Evolutionary conservation across 2,329 filamentous ascomycete species (phyloP).

Genomic region (Stachybotrys chartarum): DNA sequence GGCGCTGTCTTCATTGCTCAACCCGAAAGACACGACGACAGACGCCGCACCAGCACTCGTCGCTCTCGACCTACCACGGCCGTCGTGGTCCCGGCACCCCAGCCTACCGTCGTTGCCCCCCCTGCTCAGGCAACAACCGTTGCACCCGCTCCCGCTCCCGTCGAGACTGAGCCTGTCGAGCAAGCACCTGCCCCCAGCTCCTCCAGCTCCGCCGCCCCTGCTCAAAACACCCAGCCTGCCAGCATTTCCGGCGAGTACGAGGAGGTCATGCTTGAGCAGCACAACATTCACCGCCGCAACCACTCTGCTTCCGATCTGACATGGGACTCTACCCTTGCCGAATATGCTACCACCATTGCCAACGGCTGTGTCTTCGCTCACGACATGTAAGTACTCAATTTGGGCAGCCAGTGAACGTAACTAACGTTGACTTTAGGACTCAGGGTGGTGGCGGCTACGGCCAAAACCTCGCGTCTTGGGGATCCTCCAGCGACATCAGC

Average conservation of each 20-base stretch:
- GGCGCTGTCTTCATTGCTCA: slow-evolving; percentile 17
- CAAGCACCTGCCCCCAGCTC: slow-evolving; percentile 5
- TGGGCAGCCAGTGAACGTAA: neutral
- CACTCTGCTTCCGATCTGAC: slow-evolving; percentile 60
- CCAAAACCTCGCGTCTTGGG: slow-evolving; percentile 80
- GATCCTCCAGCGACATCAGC: slow-evolving; percentile 29
- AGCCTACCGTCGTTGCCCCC: slow-evolving; percentile 4
- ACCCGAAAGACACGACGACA: slow-evolving; percentile 9
- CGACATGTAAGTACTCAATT: slow-evolving; percentile 54
- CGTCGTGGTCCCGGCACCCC: slow-evolving; percentile 4
- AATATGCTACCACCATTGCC: slow-evolving; percentile 58
- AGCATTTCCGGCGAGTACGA: slow-evolving; percentile 17
- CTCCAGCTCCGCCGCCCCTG: neutral
- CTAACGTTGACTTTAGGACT: slow-evolving; percentile 35
- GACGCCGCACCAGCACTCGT: slow-evolving; percentile 5
- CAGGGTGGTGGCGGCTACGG: slow-evolving; percentile 64
- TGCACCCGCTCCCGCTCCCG: slow-evolving; percentile 1
- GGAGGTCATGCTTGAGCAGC: slow-evolving; percentile 53
- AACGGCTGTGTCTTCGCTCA: slow-evolving; percentile 65
- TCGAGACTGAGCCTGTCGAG: slow-evolving; percentile 6
- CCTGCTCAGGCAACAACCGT: slow-evolving; percentile 2
- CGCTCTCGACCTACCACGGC: slow-evolving; percentile 1
- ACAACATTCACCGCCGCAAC: slow-evolving; percentile 82
- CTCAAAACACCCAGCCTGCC: slow-evolving; percentile 5
- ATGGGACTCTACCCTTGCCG: slow-evolving; percentile 60